Conservation (phyloP, 768 basidiomycete genomes). For the Cubamyces sp. region DNA sequence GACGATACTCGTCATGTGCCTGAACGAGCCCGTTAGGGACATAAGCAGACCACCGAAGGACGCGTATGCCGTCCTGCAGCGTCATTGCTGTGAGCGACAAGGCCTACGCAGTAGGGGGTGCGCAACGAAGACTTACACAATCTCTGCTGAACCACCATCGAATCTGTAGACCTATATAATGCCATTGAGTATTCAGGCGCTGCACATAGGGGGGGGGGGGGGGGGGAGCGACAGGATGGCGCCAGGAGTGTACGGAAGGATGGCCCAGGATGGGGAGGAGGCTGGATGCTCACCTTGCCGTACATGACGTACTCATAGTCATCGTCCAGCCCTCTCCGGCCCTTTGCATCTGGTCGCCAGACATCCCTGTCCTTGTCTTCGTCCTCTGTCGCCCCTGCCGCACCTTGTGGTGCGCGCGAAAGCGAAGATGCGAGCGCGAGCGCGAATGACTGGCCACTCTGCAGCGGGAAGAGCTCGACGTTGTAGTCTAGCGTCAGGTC, state of each 20-base stretch:
- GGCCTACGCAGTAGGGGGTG: neutral
- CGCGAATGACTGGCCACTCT: constrained; percentile 71
- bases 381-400: constrained; percentile 56
- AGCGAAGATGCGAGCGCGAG: constrained; percentile 86
- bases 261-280: neutral
- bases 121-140: constrained; percentile 65
- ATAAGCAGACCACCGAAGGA: constrained; percentile 96
- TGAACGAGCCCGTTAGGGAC: constrained; percentile 89
- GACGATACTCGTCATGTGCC: constrained; percentile 90
- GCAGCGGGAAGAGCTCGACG: constrained; percentile 83
- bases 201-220: neutral
- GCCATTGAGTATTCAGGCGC: constrained; percentile 1
- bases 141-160: constrained; percentile 81
- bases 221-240: too few species aligned
- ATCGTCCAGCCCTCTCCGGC: constrained; percentile 80
- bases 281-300: constrained; percentile 71
- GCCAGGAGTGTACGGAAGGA: neutral
- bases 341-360: constrained; percentile 88
- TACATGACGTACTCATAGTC: constrained; percentile 99
- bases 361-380: constrained; percentile 78
- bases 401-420: constrained; percentile 53
- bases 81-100: constrained; percentile 9
- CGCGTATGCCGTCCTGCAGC: constrained; percentile 84
- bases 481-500: constrained; percentile 93
- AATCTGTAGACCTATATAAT: constrained; percentile 87